Conservation (phyloP, 371 early-diverging fungal genomes). For the Smittium culicis region DNA sequence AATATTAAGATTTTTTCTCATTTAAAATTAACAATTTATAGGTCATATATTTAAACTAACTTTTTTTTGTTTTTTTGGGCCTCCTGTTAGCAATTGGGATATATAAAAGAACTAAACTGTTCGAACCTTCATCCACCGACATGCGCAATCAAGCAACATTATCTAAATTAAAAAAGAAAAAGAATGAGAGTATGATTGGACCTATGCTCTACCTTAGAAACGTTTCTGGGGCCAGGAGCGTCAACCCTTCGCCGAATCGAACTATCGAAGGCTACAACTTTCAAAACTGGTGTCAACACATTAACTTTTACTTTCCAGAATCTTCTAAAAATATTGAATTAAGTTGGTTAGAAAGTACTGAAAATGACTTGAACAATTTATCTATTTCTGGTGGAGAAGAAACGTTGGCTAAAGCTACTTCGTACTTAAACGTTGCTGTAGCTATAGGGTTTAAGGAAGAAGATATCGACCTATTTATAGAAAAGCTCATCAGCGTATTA, state of each 20-base stretch:
- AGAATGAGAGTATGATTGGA: too few relatives aligned
- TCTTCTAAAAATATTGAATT: background rate
- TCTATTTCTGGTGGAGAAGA: background rate
- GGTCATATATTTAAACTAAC: background rate
- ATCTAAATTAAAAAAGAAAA: too few relatives aligned
- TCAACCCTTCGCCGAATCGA: background rate
- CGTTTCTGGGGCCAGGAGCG: slow-evolving; percentile 6
- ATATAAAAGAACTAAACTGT: background rate
- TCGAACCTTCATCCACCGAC: background rate
- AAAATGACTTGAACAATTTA: background rate
- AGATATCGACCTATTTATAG: slow-evolving; percentile 9
- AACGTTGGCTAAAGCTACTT: background rate
- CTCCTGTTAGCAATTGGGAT: slow-evolving; percentile 2
- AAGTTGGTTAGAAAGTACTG: background rate
- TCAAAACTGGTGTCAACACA: slow-evolving; percentile 7
- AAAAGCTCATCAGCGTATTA: too few relatives aligned
- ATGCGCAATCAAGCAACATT: background rate
- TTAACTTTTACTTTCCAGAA: slow-evolving; percentile 2
- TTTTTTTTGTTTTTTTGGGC: background rate
- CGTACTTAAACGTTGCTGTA: slow-evolving; percentile 10
- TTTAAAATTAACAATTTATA: too few relatives aligned
- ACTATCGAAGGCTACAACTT: slow-evolving; percentile 6
- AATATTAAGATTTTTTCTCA: too few relatives aligned
- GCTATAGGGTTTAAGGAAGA: slow-evolving; percentile 1
- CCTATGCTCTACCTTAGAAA: slow-evolving; percentile 9